phyloP scores from a whole-genome alignment of 768 basidiomycete species.

The Pleurotus giganteus region DNA sequence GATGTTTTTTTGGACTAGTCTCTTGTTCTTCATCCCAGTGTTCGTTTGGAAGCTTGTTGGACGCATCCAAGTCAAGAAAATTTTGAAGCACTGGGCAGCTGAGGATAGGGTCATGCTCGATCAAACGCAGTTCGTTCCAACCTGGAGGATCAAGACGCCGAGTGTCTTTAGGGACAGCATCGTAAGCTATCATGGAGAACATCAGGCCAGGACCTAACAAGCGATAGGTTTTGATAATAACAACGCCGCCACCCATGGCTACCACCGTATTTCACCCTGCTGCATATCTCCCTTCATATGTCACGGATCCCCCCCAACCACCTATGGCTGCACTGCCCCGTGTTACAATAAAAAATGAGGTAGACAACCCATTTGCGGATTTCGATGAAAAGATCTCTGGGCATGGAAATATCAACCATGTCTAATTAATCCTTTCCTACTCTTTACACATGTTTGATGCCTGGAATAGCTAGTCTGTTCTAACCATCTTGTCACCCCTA shows the following conservation, averaged over 20 bases:
- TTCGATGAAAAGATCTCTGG: conserved; percentile 38
- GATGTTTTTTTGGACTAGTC: conserved; percentile 33
- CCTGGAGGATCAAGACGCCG: conserved; percentile 41
- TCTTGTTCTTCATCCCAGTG: conserved; percentile 40
- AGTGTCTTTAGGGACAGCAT: conserved; percentile 33
- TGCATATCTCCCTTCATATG: conserved; percentile 41
- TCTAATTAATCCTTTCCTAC: neutral
- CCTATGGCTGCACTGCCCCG: conserved; percentile 27
- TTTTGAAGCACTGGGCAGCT: conserved; percentile 38
- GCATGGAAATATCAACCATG: conserved; percentile 36
- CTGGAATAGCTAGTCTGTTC: conserved; percentile 10
- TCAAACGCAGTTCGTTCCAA: conserved; percentile 26
- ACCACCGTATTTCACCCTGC: conserved; percentile 39
- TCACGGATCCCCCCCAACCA: conserved; percentile 34
- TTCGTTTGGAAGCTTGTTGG: conserved; percentile 48
- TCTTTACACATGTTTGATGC: neutral
- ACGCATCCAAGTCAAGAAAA: conserved; percentile 31
- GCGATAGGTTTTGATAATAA: conserved; percentile 36
- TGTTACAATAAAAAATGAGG: conserved; percentile 19
- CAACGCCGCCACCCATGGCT: conserved; percentile 29
- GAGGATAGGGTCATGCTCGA: conserved; percentile 29
- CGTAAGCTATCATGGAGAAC: conserved; percentile 23
- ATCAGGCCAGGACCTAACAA: neutral
- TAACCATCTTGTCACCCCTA: neutral
- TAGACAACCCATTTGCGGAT: conserved; percentile 27